phyloP scores from a whole-genome alignment of 495 filamentous ascomycete species.

The Pseudomonodictys pantanalensis region DNA sequence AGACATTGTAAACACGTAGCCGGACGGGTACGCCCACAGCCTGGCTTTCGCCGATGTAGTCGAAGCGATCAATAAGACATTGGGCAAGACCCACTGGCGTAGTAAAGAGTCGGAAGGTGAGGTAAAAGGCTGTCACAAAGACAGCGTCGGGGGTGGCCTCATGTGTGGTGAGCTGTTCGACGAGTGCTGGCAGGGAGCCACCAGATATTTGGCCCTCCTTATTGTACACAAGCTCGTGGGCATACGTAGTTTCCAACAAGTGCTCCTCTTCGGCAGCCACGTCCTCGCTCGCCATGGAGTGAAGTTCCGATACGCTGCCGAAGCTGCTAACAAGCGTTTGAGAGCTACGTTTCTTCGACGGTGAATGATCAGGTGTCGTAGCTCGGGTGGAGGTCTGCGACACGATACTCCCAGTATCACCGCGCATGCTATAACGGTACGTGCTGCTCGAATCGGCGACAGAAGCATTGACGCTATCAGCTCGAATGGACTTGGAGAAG shows the following conservation, averaged over 20 bases:
- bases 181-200: constrained; percentile 83
- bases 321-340: constrained; percentile 41
- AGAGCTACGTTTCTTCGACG: constrained; percentile 37
- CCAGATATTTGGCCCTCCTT: constrained; percentile 94
- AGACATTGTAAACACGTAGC: constrained; percentile 89
- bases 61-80: constrained; percentile 81
- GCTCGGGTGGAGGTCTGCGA: constrained; percentile 85
- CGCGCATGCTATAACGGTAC: constrained; percentile 67
- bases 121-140: constrained; percentile 93
- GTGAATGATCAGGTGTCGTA: constrained; percentile 74
- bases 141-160: constrained; percentile 89
- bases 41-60: constrained; percentile 78
- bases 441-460: constrained; percentile 68
- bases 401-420: constrained; percentile 76
- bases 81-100: constrained; percentile 76
- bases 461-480: constrained; percentile 51
- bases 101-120: constrained; percentile 94
- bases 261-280: constrained; percentile 75
- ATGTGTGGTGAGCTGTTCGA: constrained; percentile 90
- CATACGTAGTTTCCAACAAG: constrained; percentile 77
- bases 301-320: constrained; percentile 40
- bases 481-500: constrained; percentile 34
- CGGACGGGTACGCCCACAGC: constrained; percentile 74
- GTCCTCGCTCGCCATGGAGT: constrained; percentile 57
- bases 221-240: constrained; percentile 86